Base-by-base conservation (phyloP, 2,329 filamentous ascomycete genomes). In the Arthrobotrys megalospora region DNA sequence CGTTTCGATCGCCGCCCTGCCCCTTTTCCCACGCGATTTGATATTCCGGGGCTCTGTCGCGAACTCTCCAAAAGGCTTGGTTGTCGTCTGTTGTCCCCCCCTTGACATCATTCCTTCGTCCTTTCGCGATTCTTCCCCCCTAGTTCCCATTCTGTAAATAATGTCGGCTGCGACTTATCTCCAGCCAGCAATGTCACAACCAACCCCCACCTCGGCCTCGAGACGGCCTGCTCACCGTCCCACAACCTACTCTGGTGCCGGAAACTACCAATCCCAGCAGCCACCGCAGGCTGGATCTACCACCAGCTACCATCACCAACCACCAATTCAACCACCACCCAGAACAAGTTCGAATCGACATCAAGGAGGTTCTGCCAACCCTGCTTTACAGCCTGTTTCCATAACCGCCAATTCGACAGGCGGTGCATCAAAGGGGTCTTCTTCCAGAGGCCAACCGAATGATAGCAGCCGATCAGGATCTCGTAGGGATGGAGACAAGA, bases 111-210 rank as follows among this genome's bases (percentile, higher is more conserved):
- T 36, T 63, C 36, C 28, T 65, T 19, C 41, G 47, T 48, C 60
- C 19, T 50, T 50, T 45, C 64, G 53, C 65, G 34, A 53, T 43
- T 34, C 14, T 62, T 28, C 24, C 45, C 36, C 52, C 32, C 28
- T 14, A 16, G n/a, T 34, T 28, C 14, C 32, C 16, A 38, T 41
- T 36, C 16, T 36, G 28, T 63, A 70, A 78, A 78, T 64, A 62
- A 78, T 78, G 75, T 78, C 75, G 67, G 67, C 73, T 19, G 73
- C 75, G 67, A 72, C 67, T 55, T 78, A 78, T 68, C 67, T 78
- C 10, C 75, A 72, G 63, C 75, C 75, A 24, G 28, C 67, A 48
- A 78, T 78, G 75, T 78, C 75, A 78, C 75, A 78, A 64, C 75
- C 75, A 47, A 72, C 75, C 53, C 67, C 75, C 50, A 34, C 67